Percentiles rank a stretch among this genome's conserved stretches.
These are phyloP conservation scores for Begonia loranthoides DNA, from an alignment of 306 rosid genomes.

Conservation along the genomic window DNA sequence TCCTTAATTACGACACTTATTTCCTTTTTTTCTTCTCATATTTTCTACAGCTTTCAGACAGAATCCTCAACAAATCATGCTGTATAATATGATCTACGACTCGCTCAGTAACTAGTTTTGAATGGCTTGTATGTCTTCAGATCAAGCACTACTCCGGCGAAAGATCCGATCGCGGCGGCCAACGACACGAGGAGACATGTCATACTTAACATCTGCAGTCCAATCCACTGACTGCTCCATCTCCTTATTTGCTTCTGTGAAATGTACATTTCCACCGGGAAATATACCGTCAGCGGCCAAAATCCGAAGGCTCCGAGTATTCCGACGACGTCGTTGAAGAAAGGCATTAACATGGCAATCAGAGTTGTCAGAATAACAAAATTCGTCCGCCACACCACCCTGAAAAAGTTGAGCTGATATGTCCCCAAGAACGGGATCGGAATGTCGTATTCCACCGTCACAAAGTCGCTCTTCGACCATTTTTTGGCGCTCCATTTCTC, in stretches of 20 bases:
- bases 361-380: conserved; percentile 50
- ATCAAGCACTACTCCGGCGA: conserved; percentile 58
- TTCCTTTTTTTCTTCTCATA: no score
- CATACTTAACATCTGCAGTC: no score
- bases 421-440: conserved; percentile 37
- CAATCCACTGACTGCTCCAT: no score
- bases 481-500: conserved; percentile 49
- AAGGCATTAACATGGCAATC: conserved; percentile 62
- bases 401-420: conserved; percentile 44
- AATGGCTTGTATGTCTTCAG: conserved; percentile 55
- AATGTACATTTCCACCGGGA: no score
- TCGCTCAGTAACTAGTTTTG: conserved; percentile 45
- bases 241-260: no score
- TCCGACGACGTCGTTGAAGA: conserved; percentile 78
- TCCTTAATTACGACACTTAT: no score
- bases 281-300: conserved; percentile 77
- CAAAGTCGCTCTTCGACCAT: conserved; percentile 37
- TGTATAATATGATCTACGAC: no score
- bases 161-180: conserved; percentile 57
- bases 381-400: conserved; percentile 47
- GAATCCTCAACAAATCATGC: no score
- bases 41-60: no score
- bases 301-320: conserved; percentile 72
- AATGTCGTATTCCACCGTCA: conserved; percentile 41
- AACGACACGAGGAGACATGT: no score